phyloP scores from a whole-genome alignment of 2,329 filamentous ascomycete genomes.

The Fusarium euwallaceae region DNA sequence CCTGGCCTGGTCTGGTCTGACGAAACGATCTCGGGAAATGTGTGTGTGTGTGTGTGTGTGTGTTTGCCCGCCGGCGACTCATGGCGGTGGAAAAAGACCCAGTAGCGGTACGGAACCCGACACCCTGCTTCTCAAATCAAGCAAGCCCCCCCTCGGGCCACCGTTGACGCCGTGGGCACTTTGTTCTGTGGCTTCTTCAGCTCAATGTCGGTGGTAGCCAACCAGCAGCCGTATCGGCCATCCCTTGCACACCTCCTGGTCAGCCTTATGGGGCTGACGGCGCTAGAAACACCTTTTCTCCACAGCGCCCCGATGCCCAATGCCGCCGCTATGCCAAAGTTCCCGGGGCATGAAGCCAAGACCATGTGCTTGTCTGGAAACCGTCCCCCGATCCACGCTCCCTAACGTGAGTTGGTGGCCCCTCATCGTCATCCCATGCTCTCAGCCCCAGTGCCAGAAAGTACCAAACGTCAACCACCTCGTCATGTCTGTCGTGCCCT shows the following conservation, averaged over 20 bases:
- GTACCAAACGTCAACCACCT: constrained; percentile 24
- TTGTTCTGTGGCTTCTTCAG: constrained; percentile 20
- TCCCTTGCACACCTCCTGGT: constrained; percentile 34
- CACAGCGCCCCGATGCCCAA: constrained; percentile 36
- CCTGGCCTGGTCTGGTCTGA: too few species aligned
- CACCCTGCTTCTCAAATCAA: constrained; percentile 15
- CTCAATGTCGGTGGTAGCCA: constrained; percentile 17
- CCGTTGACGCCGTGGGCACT: constrained; percentile 7
- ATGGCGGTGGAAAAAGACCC: constrained; percentile 2
- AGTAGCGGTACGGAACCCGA: not conserved
- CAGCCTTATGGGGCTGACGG: constrained; percentile 47
- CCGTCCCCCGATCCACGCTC: constrained; percentile 18
- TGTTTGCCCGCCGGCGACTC: not conserved
- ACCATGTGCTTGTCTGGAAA: constrained; percentile 24
- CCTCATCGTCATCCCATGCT: constrained; percentile 16
- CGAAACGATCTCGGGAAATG: not conserved
- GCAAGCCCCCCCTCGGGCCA: not conserved
- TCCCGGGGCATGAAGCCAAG: constrained; percentile 20
- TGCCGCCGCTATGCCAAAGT: constrained; percentile 40
- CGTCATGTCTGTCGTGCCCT: constrained; percentile 29
- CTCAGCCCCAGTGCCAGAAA: constrained; percentile 13
- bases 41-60: not conserved
- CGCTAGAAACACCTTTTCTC: constrained; percentile 32
- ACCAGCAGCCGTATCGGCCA: constrained; percentile 23
- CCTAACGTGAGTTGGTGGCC: constrained; percentile 17